These are phyloP conservation scores for Mycena pura DNA, from an alignment of 768 basidiomycete species.

Conservation along the genomic window DNA sequence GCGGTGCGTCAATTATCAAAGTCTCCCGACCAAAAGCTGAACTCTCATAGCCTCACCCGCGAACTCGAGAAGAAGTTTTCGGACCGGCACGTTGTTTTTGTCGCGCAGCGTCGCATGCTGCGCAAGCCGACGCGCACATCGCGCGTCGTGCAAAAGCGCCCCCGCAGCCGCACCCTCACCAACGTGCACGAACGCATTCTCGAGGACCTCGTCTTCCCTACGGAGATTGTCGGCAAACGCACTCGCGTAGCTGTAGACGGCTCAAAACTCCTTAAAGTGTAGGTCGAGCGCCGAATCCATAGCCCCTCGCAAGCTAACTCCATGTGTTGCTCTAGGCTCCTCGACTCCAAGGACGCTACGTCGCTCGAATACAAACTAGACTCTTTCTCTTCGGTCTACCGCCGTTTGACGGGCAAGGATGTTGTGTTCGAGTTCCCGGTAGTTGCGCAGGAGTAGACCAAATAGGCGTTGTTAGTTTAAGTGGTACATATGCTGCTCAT, in stretches of 20 bases:
- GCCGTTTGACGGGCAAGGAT: constrained; percentile 94
- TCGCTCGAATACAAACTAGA: constrained; percentile 99
- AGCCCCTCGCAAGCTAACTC: background rate
- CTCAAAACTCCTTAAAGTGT: constrained; percentile 97
- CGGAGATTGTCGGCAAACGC: constrained; percentile 98
- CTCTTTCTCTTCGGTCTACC: constrained; percentile 98
- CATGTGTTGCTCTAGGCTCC: constrained; percentile 49
- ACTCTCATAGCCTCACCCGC: constrained; percentile 79
- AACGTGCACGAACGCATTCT: constrained; percentile 98
- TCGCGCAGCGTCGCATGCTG: constrained; percentile 98
- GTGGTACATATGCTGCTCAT: no score
- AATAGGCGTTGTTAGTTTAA: constrained; percentile 28
- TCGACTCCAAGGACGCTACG: constrained; percentile 97
- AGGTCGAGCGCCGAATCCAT: constrained; percentile 47
- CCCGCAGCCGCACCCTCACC: constrained; percentile 95
- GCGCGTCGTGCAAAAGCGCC: constrained; percentile 94
- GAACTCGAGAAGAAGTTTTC: constrained; percentile 99
- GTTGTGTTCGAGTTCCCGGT: constrained; percentile 94
- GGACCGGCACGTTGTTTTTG: constrained; percentile 98
- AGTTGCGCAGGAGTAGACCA: constrained; percentile 69
- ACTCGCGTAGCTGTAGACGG: constrained; percentile 94
- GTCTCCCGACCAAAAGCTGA: no score
- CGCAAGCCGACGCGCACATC: constrained; percentile 96
- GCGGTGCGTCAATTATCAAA: constrained; percentile 59
- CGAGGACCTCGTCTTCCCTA: constrained; percentile 98